phyloP scores from a whole-genome alignment of 2,329 filamentous ascomycete genomes.

The Magnaporthales sp. region DNA sequence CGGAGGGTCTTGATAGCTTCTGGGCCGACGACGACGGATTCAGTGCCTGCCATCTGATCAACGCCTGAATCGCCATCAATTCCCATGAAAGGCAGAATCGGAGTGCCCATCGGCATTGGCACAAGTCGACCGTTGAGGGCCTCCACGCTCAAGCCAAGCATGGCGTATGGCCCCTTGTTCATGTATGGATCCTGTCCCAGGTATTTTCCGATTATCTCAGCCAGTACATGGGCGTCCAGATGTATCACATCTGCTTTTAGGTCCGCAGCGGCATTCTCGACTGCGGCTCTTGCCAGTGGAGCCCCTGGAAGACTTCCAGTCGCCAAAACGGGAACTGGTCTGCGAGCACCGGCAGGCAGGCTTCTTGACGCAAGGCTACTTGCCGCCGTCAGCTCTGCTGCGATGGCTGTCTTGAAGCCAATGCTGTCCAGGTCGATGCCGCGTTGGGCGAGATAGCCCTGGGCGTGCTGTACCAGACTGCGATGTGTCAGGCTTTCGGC shows the following conservation, averaged over 20 bases:
- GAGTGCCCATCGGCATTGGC: slow-evolving; percentile 27
- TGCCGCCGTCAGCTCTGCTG: not conserved
- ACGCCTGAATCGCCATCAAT: not conserved
- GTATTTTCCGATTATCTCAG: slow-evolving; percentile 60
- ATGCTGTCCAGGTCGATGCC: not conserved
- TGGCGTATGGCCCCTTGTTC: slow-evolving; percentile 39
- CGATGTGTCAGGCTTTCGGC: not conserved
- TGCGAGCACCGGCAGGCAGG: not conserved
- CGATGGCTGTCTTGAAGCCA: not conserved
- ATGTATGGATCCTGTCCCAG: slow-evolving; percentile 49
- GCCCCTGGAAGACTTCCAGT: not conserved
- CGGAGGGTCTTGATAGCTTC: slow-evolving; percentile 8
- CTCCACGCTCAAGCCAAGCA: slow-evolving; percentile 47
- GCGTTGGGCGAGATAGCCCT: not conserved
- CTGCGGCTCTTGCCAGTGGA: slow-evolving; percentile 14
- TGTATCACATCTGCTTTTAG: slow-evolving; percentile 59
- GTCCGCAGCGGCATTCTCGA: slow-evolving; percentile 21
- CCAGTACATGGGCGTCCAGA: slow-evolving; percentile 61
- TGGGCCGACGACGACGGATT: not conserved
- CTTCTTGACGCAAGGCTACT: not conserved
- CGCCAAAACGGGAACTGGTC: slow-evolving; percentile 22
- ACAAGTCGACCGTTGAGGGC: slow-evolving; percentile 42
- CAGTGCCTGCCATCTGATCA: not conserved
- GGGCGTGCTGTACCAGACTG: not conserved
- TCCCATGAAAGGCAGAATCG: slow-evolving; percentile 23